Percentiles rank a stretch among this genome's conserved stretches.
phyloP scores from a whole-genome alignment of 2,329 filamentous ascomycete species.

The Claviceps sp. region DNA sequence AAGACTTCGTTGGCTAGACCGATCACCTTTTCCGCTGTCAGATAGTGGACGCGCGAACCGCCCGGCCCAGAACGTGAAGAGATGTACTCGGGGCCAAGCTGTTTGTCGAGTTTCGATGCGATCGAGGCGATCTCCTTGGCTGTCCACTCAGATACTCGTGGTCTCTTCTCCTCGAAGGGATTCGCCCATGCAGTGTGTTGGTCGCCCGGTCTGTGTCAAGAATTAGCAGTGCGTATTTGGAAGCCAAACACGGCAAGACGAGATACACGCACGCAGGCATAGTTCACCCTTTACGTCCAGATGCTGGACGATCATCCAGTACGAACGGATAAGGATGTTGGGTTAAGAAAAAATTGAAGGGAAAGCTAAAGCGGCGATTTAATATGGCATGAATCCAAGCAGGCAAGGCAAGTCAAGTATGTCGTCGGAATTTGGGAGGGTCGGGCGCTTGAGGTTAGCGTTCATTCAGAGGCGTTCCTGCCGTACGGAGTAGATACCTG shows the following conservation, averaged over 20 bases:
- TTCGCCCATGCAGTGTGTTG: conserved; percentile 51
- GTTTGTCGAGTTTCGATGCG: conserved; percentile 75
- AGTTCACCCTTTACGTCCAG: conserved; percentile 4
- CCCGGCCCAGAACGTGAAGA: conserved; percentile 73
- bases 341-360: too few relatives aligned
- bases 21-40: conserved; percentile 94
- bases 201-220: conserved; percentile 46
- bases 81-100: conserved; percentile 91
- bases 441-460: neutral
- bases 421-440: neutral
- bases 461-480: neutral
- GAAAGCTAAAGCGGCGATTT: neutral
- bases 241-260: conserved; percentile 5
- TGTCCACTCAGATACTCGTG: conserved; percentile 66
- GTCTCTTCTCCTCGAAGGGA: conserved; percentile 64
- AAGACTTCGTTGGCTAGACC: conserved; percentile 90
- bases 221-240: conserved; percentile 8
- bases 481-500: neutral
- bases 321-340: neutral
- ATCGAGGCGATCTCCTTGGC: conserved; percentile 83
- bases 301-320: neutral
- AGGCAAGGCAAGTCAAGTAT: neutral
- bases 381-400: neutral
- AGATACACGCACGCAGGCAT: conserved; percentile 31
- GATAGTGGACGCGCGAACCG: conserved; percentile 80